Evolutionary conservation across 306 rosid genomes (phyloP), one percentile per base, ranked within the genome.

Genomic region (Cicer bijugum): DNA sequence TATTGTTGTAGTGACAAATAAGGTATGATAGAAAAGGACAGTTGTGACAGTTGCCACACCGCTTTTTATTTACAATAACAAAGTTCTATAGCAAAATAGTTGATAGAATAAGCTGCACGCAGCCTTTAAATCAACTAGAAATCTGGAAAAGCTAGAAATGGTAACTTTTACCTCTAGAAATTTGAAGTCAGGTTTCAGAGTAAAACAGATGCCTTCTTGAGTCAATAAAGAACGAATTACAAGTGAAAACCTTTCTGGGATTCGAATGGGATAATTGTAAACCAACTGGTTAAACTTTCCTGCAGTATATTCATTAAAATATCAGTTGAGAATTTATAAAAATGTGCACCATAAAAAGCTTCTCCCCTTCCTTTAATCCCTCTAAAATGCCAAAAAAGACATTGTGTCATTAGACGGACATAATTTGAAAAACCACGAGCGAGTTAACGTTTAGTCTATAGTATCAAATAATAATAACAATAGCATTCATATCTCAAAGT

Each of bases 151-250:
- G 53, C 55, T 60, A 40, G 55, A 77, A 78, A 78, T 58, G 72
- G 51, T 71, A 56, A 71, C 37, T 67, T 75, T 81, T 82, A 91
- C 99, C 97, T 95, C 99, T 16, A 95, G 97, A 87, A 95, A 95
- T 84, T 95, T 95, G 85, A 95, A 91, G 85, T 91, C 90, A 14
- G 87, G 99, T 81, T 88, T 74, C 81, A 95, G 65, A 69, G 97
- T 95, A 80, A 95, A 91, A 86, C 97, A 95, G 72, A 95, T 90
- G 82, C 99, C 99, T 85, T 95, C 99, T 87, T 91, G 99, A 77
- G 99, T 95, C 93, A 95, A 76, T 40, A 94, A 84, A 59, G 99
- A 94, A 48, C 97, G 94, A 45, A 91, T 94, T 39, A 94, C 99
- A 61, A 94, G 97, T 3, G 99, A 94, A 84, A 94, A 94, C 85